phyloP scores from a whole-genome alignment of 163 green algal species.

The Chlorella variabilis region DNA sequence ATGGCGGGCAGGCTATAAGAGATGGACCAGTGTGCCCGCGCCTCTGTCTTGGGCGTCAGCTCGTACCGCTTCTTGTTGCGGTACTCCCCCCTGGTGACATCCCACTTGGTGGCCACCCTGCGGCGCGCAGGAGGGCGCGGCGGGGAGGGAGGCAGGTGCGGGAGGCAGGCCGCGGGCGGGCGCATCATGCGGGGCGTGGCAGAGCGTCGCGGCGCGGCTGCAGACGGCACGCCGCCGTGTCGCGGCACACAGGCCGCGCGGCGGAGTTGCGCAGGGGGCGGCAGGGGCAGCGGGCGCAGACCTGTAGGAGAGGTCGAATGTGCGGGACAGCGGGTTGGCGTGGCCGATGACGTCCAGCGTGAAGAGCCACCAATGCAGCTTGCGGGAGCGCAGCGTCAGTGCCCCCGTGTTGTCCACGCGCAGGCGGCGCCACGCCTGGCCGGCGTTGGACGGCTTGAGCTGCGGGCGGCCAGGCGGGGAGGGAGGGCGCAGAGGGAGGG shows the following conservation, averaged over 20 bases:
- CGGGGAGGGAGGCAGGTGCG: background rate
- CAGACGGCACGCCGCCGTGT: too few species aligned
- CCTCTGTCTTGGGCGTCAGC: slow-evolving; percentile 28
- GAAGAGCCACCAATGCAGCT: slow-evolving; percentile 41
- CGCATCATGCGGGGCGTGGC: too few species aligned
- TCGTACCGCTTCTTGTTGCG: slow-evolving; percentile 34
- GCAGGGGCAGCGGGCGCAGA: too few species aligned
- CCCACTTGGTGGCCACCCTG: slow-evolving; percentile 51
- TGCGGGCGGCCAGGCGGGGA: too few species aligned
- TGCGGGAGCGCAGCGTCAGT: slow-evolving; percentile 44
- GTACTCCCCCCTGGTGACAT: slow-evolving; percentile 26
- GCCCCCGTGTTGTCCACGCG: slow-evolving; percentile 34
- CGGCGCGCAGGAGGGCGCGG: background rate
- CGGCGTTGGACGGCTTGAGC: slow-evolving; percentile 42
- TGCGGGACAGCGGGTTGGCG: slow-evolving; percentile 35
- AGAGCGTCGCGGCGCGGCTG: too few species aligned
- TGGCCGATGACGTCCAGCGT: slow-evolving; percentile 38
- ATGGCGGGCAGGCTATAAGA: slow-evolving; percentile 46
- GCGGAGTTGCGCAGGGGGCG: too few species aligned
- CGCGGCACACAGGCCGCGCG: too few species aligned
- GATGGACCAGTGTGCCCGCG: slow-evolving; percentile 46
- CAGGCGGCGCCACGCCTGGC: slow-evolving; percentile 41
- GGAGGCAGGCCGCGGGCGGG: too few species aligned
- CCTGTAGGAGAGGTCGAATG: slow-evolving; percentile 40
- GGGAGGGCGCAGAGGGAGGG: background rate